These are phyloP conservation scores for Penicillium sp. DNA, from an alignment of 2,329 filamentous ascomycete species.

Conservation along the genomic window DNA sequence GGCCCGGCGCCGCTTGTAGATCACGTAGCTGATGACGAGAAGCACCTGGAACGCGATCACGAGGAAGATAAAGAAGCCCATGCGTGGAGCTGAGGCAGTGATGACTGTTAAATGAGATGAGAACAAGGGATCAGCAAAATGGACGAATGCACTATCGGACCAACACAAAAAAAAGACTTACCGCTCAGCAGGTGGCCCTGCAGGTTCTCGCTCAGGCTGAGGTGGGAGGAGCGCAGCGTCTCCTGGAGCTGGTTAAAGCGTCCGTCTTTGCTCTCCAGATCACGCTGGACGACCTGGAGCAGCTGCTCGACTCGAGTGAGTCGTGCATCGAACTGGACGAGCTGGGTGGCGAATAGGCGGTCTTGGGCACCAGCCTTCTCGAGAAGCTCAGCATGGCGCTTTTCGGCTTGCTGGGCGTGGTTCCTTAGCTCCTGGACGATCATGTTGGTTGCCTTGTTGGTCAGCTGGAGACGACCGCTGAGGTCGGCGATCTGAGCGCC, in stretches of 20 bases:
- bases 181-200: slow-evolving; percentile 51
- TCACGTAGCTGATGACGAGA: slow-evolving; percentile 65
- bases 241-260: slow-evolving; percentile 56
- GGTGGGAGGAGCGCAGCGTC: slow-evolving; percentile 54
- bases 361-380: slow-evolving; percentile 39
- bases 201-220: slow-evolving; percentile 52
- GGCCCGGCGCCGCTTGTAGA: slow-evolving; percentile 76
- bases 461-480: slow-evolving; percentile 70
- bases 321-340: slow-evolving; percentile 34
- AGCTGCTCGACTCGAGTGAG: slow-evolving; percentile 55
- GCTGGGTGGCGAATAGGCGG: background rate
- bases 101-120: slow-evolving; percentile 44
- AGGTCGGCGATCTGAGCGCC: slow-evolving; percentile 74
- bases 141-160: background rate
- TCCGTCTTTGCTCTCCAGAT: slow-evolving; percentile 57
- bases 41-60: slow-evolving; percentile 73
- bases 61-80: slow-evolving; percentile 65
- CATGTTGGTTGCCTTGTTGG: slow-evolving; percentile 60
- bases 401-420: slow-evolving; percentile 54
- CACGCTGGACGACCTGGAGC: slow-evolving; percentile 52
- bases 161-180: slow-evolving; percentile 36
- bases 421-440: slow-evolving; percentile 55
- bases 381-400: slow-evolving; percentile 53
- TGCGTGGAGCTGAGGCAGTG: slow-evolving; percentile 54
- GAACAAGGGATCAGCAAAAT: slow-evolving; percentile 19